A percentile compares a stretch with the other conserved stretches of the same genome.
Evolutionary conservation across 2,329 filamentous ascomycete genomes (phyloP).

Genomic region (Fusarium metavorans): DNA sequence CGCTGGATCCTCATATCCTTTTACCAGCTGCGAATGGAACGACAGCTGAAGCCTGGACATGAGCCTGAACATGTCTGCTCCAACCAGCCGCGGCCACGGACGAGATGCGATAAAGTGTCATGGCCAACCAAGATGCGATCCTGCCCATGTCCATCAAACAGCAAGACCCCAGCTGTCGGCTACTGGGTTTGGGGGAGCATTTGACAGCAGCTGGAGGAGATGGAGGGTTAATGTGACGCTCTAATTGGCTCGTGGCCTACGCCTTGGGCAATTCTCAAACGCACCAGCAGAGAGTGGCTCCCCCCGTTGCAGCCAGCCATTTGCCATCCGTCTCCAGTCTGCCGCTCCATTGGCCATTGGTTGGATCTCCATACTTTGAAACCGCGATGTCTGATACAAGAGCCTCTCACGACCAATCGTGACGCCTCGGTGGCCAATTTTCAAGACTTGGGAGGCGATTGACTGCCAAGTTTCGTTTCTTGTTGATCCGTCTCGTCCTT

Average conservation of each 20-base stretch:
- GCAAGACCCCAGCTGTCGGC: background rate
- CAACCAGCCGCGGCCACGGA: slow-evolving; percentile 16
- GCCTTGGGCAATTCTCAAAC: slow-evolving; percentile 21
- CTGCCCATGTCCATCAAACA: slow-evolving; percentile 11
- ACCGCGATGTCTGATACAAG: slow-evolving; percentile 35
- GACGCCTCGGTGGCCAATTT: background rate
- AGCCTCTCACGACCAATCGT: slow-evolving; percentile 9
- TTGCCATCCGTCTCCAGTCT: background rate
- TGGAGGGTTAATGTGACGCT: background rate
- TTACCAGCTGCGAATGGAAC: slow-evolving; percentile 32
- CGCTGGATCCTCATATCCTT: slow-evolving; percentile 3
- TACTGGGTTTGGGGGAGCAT: background rate
- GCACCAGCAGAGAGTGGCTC: slow-evolving; percentile 16
- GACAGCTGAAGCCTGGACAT: slow-evolving; percentile 14
- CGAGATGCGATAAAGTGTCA: background rate
- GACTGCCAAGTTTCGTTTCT: background rate
- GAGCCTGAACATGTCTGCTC: slow-evolving; percentile 3
- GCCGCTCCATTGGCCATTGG: slow-evolving; percentile 21
- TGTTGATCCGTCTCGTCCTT: background rate
- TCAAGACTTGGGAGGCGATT: background rate
- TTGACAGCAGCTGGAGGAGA: slow-evolving; percentile 9
- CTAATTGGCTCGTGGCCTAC: slow-evolving; percentile 12
- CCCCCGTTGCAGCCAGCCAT: background rate
- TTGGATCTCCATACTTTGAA: slow-evolving; percentile 26
- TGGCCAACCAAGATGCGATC: slow-evolving; percentile 1